These are phyloP conservation scores for Xylaria hypoxylon DNA, from an alignment of 2,329 filamentous ascomycete species.

Conservation along the genomic window DNA sequence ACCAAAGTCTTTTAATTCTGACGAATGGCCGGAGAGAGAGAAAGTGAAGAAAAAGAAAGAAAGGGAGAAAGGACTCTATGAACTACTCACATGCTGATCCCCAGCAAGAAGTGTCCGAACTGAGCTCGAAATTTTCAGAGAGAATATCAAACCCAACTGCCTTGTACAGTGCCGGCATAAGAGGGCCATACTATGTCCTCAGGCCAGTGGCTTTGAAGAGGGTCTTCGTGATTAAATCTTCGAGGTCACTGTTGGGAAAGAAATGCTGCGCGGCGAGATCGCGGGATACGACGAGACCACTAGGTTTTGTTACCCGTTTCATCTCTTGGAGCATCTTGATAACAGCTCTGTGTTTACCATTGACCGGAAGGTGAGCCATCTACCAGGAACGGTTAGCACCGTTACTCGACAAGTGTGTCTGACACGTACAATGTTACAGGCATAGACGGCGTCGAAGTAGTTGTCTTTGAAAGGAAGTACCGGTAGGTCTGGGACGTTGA, in stretches of 20 bases:
- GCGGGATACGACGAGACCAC: constrained; percentile 8
- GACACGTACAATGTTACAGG: constrained; percentile 15
- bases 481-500: neutral
- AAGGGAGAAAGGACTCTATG: no score
- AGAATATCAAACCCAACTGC: neutral
- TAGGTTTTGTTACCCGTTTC: constrained; percentile 18
- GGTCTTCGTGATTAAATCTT: neutral
- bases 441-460: constrained; percentile 21
- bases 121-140: neutral
- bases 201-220: constrained; percentile 21
- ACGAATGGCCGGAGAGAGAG: neutral
- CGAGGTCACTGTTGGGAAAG: constrained; percentile 18
- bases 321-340: constrained; percentile 13
- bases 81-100: neutral
- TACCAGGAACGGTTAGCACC: constrained; percentile 12
- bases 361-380: constrained; percentile 13
- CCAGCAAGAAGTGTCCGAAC: neutral
- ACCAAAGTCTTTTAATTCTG: neutral
- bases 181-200: constrained; percentile 3
- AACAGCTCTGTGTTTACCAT: neutral
- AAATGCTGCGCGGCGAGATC: constrained; percentile 20
- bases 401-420: neutral
- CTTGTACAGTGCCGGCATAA: neutral
- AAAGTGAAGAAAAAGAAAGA: neutral
- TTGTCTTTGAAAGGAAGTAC: neutral